Evolutionary conservation across 2,329 filamentous ascomycete species (phyloP), one percentile per base, ranked within the genome.

Genomic region (Pestalotiopsis sp.): DNA sequence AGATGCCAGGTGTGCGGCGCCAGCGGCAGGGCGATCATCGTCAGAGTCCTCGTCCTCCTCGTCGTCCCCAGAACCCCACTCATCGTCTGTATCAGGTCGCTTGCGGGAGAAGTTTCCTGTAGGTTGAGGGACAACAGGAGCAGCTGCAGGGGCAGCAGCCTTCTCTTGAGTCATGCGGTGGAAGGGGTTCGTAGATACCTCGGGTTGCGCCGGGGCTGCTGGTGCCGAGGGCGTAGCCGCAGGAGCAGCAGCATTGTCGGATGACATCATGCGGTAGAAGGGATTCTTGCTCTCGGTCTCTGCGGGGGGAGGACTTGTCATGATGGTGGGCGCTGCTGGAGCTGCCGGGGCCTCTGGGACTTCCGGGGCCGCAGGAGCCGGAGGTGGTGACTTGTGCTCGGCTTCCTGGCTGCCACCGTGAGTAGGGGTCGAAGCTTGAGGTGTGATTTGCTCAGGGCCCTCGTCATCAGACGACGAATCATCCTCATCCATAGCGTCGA

Each of bases 171-270:
- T 90, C 78, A 97, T 89, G 68, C 94, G 92, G 80, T 97, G 93
- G 90, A 98, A 99, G 4, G 96, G 96, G 78, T 99, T 99, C 11
- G 93, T 98, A n/a, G 93, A 95, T 27, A 88, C 86, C 61, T 91
- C 86, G 41, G 87, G 81, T 73, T 75, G 84, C 36, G 78, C 79
- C 27, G 80, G 60, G 12, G 79, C 20, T 17, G 83, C 80, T 70
- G 81, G 81, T 71, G 83, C 77, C 2, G 83, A 77, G n/a, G 81
- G 75, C 7, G 80, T 72, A 40, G 80, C 72, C 13, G 82, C 75
- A 52, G 83, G 78, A 66, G 84, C 80, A 12, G 89, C 82, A 20
- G 85, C 20, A 20, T 52, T 82, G 68, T 89, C 91, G 6, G 84
- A 83, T 11, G 89, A 91, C 85, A 97, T 90, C 83, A 95, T 96